Conservation (phyloP, 2,329 filamentous ascomycete species). For the Polychaeton citri region DNA sequence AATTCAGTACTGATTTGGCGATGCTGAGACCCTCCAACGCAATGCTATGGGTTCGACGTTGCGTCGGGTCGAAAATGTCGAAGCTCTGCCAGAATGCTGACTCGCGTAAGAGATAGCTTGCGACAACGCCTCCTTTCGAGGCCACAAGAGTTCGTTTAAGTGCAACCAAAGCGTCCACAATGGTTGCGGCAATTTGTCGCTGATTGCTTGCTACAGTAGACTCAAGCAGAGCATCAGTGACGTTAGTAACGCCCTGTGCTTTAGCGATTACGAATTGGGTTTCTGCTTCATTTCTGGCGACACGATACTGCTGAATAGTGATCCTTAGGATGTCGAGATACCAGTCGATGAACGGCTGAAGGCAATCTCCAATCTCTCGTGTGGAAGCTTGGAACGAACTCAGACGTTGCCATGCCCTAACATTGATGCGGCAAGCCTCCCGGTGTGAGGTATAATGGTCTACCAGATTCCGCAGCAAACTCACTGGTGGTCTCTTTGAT, state of each 20-base stretch:
- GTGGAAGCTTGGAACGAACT: constrained; percentile 44
- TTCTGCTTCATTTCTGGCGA: constrained; percentile 46
- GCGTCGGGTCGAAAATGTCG: constrained; percentile 36
- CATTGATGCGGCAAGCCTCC: constrained; percentile 45
- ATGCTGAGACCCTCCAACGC: constrained; percentile 39
- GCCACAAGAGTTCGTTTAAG: constrained; percentile 36
- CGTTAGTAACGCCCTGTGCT: constrained; percentile 22
- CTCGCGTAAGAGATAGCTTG: constrained; percentile 25
- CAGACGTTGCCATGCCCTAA: constrained; percentile 45
- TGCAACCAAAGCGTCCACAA: constrained; percentile 39
- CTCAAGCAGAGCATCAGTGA: constrained; percentile 36
- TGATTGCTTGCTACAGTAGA: constrained; percentile 44
- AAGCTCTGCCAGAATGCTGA: constrained; percentile 30
- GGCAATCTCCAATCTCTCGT: constrained; percentile 29
- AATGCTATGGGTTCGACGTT: constrained; percentile 27
- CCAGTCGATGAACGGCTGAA: constrained; percentile 41
- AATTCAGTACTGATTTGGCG: constrained; percentile 27
- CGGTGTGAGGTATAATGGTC: constrained; percentile 44
- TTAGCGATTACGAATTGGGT: constrained; percentile 31
- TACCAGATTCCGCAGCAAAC: constrained; percentile 40
- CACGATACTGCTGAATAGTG: constrained; percentile 40
- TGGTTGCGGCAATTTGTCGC: constrained; percentile 40
- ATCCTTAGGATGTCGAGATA: constrained; percentile 39
- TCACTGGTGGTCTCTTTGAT: constrained; percentile 38
- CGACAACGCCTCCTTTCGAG: constrained; percentile 11